phyloP scores from a whole-genome alignment of 2,329 filamentous ascomycete genomes.

The Beauveria sp. region DNA sequence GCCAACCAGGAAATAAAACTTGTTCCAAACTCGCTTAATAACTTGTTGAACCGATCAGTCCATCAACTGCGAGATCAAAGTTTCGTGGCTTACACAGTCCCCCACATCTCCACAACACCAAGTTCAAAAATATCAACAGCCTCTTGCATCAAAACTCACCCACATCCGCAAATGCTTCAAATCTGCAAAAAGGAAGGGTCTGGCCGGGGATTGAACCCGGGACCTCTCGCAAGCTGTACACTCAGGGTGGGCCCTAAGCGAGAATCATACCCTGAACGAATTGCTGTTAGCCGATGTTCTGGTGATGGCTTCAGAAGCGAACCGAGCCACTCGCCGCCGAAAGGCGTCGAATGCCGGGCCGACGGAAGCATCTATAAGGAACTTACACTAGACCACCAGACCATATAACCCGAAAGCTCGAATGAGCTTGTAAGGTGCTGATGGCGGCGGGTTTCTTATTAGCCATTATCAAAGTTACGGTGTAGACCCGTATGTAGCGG shows the following conservation, averaged over 20 bases:
- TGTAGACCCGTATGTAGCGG: not conserved
- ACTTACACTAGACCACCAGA: constrained; percentile 14
- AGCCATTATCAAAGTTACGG: constrained; percentile 1
- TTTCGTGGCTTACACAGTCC: not conserved
- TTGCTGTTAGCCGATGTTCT: constrained; percentile 14
- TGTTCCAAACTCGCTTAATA: too few species aligned
- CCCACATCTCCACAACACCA: not conserved
- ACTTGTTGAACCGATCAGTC: too few species aligned
- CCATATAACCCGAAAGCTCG: not conserved
- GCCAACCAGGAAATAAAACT: too few species aligned
- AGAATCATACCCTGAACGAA: constrained; percentile 23
- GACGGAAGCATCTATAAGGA: not conserved
- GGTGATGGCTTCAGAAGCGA: not conserved
- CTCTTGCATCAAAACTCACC: not conserved
- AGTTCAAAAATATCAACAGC: not conserved
- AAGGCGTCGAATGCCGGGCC: not conserved
- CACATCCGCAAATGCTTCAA: not conserved
- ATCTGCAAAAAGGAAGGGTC: constrained; percentile 27
- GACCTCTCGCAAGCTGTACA: constrained; percentile 32
- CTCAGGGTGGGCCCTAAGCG: constrained; percentile 22
- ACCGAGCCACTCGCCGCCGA: not conserved
- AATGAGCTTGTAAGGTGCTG: constrained; percentile 1
- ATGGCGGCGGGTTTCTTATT: constrained; percentile 11
- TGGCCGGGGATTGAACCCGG: constrained; percentile 40
- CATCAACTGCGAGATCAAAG: not conserved